Evolutionary conservation across 1,139 yeast species (phyloP).

Genomic region (Scheffersomyces titani): DNA sequence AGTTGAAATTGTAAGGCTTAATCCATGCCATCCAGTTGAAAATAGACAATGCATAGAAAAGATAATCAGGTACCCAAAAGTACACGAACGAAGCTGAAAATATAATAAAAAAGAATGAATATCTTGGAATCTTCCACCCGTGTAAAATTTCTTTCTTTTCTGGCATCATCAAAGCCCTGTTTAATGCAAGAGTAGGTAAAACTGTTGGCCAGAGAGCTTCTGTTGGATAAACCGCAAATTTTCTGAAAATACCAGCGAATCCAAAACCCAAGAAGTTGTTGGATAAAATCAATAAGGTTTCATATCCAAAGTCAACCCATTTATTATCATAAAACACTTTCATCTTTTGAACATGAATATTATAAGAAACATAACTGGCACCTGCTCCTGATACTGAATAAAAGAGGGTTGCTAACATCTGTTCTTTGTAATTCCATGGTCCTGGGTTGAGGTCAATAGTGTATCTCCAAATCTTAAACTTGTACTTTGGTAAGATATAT

Average conservation of each 20-base stretch:
- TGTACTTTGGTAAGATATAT: constrained; percentile 16
- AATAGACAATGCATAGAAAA: constrained; percentile 15
- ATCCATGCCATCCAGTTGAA: constrained; percentile 25
- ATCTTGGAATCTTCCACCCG: constrained; percentile 21
- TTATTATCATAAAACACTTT: constrained; percentile 12
- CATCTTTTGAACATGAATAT: constrained; percentile 19
- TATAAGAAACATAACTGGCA: constrained; percentile 12
- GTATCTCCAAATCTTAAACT: constrained; percentile 11
- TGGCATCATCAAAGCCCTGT: constrained; percentile 18
- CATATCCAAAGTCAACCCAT: constrained; percentile 19
- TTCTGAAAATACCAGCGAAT: constrained; percentile 21
- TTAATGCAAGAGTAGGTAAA: constrained; percentile 20
- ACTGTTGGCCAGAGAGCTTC: constrained; percentile 18
- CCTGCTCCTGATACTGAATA: constrained; percentile 15
- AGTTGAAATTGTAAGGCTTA: constrained; percentile 16
- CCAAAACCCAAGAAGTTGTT: constrained; percentile 24
- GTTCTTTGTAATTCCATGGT: constrained; percentile 25
- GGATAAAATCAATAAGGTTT: constrained; percentile 13
- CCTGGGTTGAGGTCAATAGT: constrained; percentile 8
- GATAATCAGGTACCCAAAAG: constrained; percentile 20
- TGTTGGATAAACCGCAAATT: constrained; percentile 17
- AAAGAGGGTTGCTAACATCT: constrained; percentile 28
- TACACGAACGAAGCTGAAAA: constrained; percentile 15
- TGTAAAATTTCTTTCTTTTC: constrained; percentile 16
- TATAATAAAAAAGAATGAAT: constrained; percentile 13